Percentiles rank a stretch among this genome's conserved stretches.
Evolutionary conservation across 2,329 filamentous ascomycete species (phyloP).

Genomic region (Pseudogymnoascus sp.): DNA sequence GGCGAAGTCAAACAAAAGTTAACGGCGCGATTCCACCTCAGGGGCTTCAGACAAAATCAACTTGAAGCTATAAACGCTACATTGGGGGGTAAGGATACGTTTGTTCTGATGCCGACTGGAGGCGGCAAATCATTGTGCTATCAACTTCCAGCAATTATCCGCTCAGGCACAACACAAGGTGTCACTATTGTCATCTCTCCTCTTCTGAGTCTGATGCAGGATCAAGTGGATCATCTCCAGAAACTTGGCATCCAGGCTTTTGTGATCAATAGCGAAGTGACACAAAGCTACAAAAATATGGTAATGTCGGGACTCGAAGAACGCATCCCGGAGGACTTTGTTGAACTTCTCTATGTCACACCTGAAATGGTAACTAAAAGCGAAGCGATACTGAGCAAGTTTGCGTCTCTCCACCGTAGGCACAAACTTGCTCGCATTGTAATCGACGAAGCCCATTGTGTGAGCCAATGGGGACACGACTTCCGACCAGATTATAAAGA

Average conservation of each 20-base stretch:
- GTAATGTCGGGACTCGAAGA: conserved; percentile 61
- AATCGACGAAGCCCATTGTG: conserved; percentile 98
- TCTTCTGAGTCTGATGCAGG: conserved; percentile 91
- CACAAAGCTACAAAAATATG: conserved; percentile 52
- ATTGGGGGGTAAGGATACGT: conserved; percentile 77
- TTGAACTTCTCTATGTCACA: conserved; percentile 90
- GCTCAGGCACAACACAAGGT: conserved; percentile 71
- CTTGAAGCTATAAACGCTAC: conserved; percentile 95
- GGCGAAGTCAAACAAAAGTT: conserved; percentile 74
- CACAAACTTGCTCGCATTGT: conserved; percentile 80
- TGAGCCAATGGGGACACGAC: conserved; percentile 98
- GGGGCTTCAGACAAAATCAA: conserved; percentile 84
- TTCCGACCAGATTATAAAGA: conserved; percentile 94
- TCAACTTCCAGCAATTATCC: conserved; percentile 82
- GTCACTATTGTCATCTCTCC: conserved; percentile 95
- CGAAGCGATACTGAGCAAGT: conserved; percentile 54
- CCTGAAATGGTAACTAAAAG: conserved; percentile 95
- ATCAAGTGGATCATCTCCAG: conserved; percentile 81
- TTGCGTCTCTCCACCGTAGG: conserved; percentile 62
- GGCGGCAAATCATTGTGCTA: conserved; percentile 97
- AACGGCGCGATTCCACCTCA: conserved; percentile 75
- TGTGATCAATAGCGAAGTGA: conserved; percentile 73
- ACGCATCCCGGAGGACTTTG: conserved; percentile 61
- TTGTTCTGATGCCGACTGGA: conserved; percentile 96
- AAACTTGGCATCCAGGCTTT: conserved; percentile 71